Percentiles rank a stretch among this genome's conserved stretches.
These are phyloP conservation scores for Cicer bijugum DNA, from an alignment of 306 rosid genomes.

Conservation along the genomic window DNA sequence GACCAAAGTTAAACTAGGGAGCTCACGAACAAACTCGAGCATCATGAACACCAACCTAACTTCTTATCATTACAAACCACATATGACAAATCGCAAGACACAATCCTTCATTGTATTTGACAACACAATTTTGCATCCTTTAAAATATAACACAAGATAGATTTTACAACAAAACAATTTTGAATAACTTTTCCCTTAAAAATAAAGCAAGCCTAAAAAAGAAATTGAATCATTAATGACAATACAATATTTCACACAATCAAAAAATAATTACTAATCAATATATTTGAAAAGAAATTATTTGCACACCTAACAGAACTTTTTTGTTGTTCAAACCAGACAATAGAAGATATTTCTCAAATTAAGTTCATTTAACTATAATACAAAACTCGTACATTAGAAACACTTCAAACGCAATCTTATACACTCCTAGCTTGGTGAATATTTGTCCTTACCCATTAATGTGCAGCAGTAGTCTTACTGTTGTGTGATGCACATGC, in stretches of 20 bases:
- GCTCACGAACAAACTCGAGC: constrained; percentile 22
- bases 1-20: constrained; percentile 17
- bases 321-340: constrained; percentile 20
- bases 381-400: constrained; percentile 22
- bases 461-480: constrained; percentile 79
- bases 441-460: constrained; percentile 72
- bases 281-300: constrained; percentile 10
- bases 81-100: background rate
- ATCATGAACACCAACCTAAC: constrained; percentile 18
- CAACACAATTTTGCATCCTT: constrained; percentile 17
- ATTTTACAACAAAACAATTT: constrained; percentile 12
- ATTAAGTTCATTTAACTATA: constrained; percentile 32
- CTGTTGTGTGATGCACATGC: constrained; percentile 87
- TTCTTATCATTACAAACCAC: constrained; percentile 16
- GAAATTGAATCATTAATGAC: constrained; percentile 29
- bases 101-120: constrained; percentile 23
- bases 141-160: constrained; percentile 16
- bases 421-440: constrained; percentile 23
- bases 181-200: background rate
- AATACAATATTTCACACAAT: constrained; percentile 7
- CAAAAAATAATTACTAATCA: background rate
- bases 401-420: constrained; percentile 36
- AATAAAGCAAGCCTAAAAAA: constrained; percentile 30
- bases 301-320: background rate
- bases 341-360: constrained; percentile 3